phyloP scores from a whole-genome alignment of 75 land plant species.

The Cryptomeria japonica region DNA sequence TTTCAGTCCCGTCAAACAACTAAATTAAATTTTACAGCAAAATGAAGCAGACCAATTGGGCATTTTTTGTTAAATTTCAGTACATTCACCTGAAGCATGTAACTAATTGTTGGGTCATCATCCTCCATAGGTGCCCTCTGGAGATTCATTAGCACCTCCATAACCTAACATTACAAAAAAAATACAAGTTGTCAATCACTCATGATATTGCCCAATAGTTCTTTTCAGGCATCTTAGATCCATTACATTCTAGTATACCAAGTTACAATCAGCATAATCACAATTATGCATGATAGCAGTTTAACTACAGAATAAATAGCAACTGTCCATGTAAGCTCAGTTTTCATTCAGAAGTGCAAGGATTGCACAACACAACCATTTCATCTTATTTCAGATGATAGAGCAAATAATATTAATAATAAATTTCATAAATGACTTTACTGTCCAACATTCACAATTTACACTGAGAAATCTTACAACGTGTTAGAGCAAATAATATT shows the following conservation, averaged over 20 bases:
- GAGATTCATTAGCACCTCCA: slow-evolving; percentile 38
- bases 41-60: background rate
- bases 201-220: background rate
- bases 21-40: background rate
- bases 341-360: background rate
- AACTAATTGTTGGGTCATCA: slow-evolving; percentile 32
- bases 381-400: background rate
- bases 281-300: background rate
- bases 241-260: background rate
- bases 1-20: background rate
- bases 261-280: background rate
- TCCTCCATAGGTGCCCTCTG: slow-evolving; percentile 28
- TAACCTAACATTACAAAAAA: slow-evolving; percentile 19
- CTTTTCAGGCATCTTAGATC: background rate
- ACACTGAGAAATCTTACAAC: background rate
- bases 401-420: background rate
- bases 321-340: background rate
- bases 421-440: background rate
- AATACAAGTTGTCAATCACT: slow-evolving; percentile 5
- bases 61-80: background rate
- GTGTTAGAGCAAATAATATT: background rate
- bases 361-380: background rate
- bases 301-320: background rate
- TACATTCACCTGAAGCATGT: slow-evolving; percentile 31
- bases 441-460: background rate